These are phyloP conservation scores for Alternaria gansuensis DNA, from an alignment of 2,329 filamentous ascomycete genomes.

Conservation along the genomic window DNA sequence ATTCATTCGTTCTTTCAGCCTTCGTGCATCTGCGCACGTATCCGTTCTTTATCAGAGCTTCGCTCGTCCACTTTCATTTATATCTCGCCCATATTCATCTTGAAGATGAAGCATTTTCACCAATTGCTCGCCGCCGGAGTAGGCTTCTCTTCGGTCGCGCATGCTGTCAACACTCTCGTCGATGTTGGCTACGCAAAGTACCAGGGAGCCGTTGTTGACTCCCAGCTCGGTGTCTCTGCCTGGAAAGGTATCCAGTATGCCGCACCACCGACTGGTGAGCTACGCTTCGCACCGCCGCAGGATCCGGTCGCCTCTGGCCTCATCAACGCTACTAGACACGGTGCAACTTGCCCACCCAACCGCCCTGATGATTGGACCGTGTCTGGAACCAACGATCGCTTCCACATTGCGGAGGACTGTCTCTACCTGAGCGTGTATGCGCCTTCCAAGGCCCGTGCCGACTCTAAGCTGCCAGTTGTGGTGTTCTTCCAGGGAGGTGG, in stretches of 20 bases:
- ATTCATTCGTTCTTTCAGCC: neutral
- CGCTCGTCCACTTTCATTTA: neutral
- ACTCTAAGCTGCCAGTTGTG: conserved; percentile 70
- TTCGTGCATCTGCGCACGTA: neutral
- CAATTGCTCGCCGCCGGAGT: conserved; percentile 8
- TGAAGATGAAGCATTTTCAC: conserved; percentile 8
- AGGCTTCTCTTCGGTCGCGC: conserved; percentile 11
- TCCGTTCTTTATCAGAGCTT: neutral
- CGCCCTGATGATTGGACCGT: conserved; percentile 36
- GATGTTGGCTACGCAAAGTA: conserved; percentile 73
- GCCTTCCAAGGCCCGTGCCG: conserved; percentile 61
- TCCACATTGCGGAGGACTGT: conserved; percentile 67
- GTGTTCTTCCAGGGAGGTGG: conserved; percentile 63
- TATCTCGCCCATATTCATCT: neutral
- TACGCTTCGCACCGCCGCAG: conserved; percentile 72
- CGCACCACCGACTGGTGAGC: conserved; percentile 69
- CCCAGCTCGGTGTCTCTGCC: conserved; percentile 66
- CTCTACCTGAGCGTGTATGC: conserved; percentile 73
- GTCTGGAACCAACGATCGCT: conserved; percentile 21
- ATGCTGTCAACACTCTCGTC: conserved; percentile 57
- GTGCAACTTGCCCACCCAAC: conserved; percentile 49
- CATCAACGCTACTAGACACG: conserved; percentile 37
- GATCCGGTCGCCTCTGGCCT: conserved; percentile 38
- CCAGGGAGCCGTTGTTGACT: conserved; percentile 60
- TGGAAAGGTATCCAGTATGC: conserved; percentile 80